Evolutionary conservation across 2,329 filamentous ascomycete species (phyloP).

Genomic region (Lomentospora prolificans): DNA sequence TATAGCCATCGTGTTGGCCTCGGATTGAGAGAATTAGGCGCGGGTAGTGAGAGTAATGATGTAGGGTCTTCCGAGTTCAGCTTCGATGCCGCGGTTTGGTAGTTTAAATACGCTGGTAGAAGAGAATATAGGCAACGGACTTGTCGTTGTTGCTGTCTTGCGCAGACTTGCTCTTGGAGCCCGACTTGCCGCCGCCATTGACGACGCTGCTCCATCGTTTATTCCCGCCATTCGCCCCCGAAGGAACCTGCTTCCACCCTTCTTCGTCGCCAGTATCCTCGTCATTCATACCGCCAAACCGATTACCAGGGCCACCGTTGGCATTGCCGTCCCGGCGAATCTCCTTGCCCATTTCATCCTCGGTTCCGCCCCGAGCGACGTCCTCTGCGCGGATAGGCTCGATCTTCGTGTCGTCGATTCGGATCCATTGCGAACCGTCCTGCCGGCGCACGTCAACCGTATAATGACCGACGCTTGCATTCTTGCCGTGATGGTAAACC

Average conservation of each 20-base stretch:
- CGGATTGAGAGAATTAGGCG: too few relatives aligned
- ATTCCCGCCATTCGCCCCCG: slow-evolving; percentile 45
- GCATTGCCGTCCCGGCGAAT: slow-evolving; percentile 48
- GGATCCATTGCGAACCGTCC: slow-evolving; percentile 92
- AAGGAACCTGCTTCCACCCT: slow-evolving; percentile 74
- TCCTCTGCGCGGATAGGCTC: slow-evolving; percentile 78
- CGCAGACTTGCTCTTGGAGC: slow-evolving; percentile 45
- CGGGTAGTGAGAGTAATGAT: too few relatives aligned
- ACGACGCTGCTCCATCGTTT: slow-evolving; percentile 60
- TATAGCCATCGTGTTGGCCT: too few relatives aligned
- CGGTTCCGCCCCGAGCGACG: slow-evolving; percentile 74
- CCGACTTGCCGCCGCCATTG: slow-evolving; percentile 42
- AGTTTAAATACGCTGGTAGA: slow-evolving; percentile 71
- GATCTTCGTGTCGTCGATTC: slow-evolving; percentile 88
- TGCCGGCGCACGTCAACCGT: slow-evolving; percentile 94
- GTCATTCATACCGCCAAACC: slow-evolving; percentile 62
- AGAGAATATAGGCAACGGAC: slow-evolving; percentile 93
- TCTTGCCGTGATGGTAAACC: slow-evolving; percentile 96
- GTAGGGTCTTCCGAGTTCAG: too few relatives aligned
- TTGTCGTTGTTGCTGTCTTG: slow-evolving; percentile 72
- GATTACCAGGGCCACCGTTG: slow-evolving; percentile 42
- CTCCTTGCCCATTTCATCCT: slow-evolving; percentile 62
- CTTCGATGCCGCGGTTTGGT: too few relatives aligned
- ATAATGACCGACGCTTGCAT: slow-evolving; percentile 91
- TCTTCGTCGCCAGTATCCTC: slow-evolving; percentile 57